Evolutionary conservation across 352 stramenopile genomes (phyloP).

Genomic region (Peronospora destructor): DNA sequence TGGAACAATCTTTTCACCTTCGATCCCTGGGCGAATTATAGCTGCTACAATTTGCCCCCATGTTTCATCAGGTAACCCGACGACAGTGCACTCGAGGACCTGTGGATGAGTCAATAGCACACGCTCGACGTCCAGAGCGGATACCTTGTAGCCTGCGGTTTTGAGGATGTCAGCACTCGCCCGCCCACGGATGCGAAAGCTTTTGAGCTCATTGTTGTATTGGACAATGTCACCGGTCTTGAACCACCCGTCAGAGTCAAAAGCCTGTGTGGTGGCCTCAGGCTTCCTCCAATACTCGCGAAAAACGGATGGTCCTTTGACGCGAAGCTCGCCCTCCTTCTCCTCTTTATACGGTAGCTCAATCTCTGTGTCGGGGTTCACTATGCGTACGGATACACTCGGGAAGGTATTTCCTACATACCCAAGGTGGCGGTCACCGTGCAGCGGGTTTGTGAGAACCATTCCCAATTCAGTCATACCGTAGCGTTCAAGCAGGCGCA

Average conservation of each 20-base stretch:
- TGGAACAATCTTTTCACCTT: constrained; percentile 7
- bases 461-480: constrained; percentile 91
- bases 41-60: constrained; percentile 80
- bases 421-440: constrained; percentile 59
- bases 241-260: constrained; percentile 80
- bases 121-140: constrained; percentile 86
- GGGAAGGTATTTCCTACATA: constrained; percentile 84
- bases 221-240: constrained; percentile 74
- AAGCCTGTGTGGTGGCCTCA: constrained; percentile 78
- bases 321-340: constrained; percentile 72
- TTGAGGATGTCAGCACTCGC: constrained; percentile 91
- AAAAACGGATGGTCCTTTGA: constrained; percentile 85
- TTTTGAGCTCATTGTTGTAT: constrained; percentile 56
- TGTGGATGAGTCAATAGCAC: constrained; percentile 76
- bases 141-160: constrained; percentile 89
- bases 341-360: constrained; percentile 35
- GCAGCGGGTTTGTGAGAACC: constrained; percentile 84
- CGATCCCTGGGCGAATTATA: constrained; percentile 37
- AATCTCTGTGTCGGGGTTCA: constrained; percentile 62
- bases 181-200: constrained; percentile 85
- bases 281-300: constrained; percentile 80
- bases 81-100: constrained; percentile 82
- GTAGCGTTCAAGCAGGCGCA: constrained; percentile 85
- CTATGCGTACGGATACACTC: constrained; percentile 70
- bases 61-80: constrained; percentile 76